These are phyloP conservation scores for Calvatia gigantea DNA, from an alignment of 768 basidiomycete species.

Conservation along the genomic window DNA sequence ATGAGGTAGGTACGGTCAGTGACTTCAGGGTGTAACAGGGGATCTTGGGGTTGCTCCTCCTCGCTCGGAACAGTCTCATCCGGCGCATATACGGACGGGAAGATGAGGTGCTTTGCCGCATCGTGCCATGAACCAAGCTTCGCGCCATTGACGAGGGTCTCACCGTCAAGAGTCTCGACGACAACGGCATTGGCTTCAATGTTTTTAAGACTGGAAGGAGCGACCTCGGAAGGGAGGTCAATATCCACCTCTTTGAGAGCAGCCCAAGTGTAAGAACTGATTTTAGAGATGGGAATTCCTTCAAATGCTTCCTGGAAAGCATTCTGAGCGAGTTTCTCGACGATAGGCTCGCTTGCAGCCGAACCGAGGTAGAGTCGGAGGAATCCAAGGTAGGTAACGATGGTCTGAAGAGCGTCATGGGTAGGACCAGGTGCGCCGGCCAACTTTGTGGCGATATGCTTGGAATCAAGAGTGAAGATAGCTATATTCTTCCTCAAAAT, in stretches of 20 bases:
- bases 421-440: slow-evolving; percentile 28
- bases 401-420: slow-evolving; percentile 44
- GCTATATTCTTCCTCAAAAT: slow-evolving; percentile 52
- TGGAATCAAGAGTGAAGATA: slow-evolving; percentile 59
- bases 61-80: slow-evolving; percentile 33
- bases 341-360: slow-evolving; percentile 48
- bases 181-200: slow-evolving; percentile 77
- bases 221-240: slow-evolving; percentile 14
- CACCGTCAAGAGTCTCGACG: slow-evolving; percentile 54
- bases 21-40: slow-evolving; percentile 79
- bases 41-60: slow-evolving; percentile 52
- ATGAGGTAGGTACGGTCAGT: slow-evolving; percentile 90
- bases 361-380: slow-evolving; percentile 77
- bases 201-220: slow-evolving; percentile 37
- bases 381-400: slow-evolving; percentile 76
- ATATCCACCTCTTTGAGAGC: slow-evolving; percentile 54
- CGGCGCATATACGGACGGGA: slow-evolving; percentile 76
- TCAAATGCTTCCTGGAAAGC: slow-evolving; percentile 43
- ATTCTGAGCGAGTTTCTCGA: slow-evolving; percentile 48
- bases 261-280: slow-evolving; percentile 63
- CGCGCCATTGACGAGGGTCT: slow-evolving; percentile 58
- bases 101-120: slow-evolving; percentile 84
- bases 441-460: slow-evolving; percentile 43
- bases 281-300: slow-evolving; percentile 45
- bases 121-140: slow-evolving; percentile 74